phyloP scores from a whole-genome alignment of 2,329 filamentous ascomycete genomes.

The Trichoderma lentiforme region DNA sequence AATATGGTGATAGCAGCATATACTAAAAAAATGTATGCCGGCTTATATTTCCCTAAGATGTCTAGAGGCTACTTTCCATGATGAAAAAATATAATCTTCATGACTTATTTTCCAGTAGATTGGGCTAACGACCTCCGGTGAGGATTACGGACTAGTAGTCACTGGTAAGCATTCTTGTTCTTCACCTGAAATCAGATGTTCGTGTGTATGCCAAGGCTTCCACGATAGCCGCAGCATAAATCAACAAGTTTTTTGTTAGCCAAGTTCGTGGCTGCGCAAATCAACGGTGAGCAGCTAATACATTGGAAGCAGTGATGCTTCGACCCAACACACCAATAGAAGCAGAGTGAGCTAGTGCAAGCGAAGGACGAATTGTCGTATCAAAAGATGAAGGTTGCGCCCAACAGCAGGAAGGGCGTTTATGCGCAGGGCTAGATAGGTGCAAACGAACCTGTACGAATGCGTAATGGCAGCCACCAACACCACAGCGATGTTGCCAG shows the following conservation, averaged over 20 bases:
- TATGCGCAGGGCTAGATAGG: constrained; percentile 1
- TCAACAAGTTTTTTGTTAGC: neutral
- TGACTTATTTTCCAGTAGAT: neutral
- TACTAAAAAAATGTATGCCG: no score
- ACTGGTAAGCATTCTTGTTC: neutral
- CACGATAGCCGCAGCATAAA: neutral
- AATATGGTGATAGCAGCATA: no score
- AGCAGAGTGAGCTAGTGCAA: neutral
- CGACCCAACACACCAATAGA: neutral
- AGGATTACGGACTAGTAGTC: neutral
- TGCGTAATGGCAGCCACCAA: neutral
- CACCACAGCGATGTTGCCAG: neutral
- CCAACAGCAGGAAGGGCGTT: neutral
- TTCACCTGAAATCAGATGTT: neutral
- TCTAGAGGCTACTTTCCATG: neutral
- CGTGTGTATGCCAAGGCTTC: neutral
- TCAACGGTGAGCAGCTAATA: neutral
- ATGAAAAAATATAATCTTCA: no score
- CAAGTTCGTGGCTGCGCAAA: neutral
- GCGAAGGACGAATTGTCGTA: neutral
- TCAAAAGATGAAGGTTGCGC: neutral
- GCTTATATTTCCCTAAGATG: no score
- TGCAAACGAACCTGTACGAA: neutral
- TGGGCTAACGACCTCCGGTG: neutral
- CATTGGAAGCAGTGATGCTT: neutral